Evolutionary conservation across 2,329 filamentous ascomycete genomes (phyloP).

Genomic region (Celoporthe dispersa): DNA sequence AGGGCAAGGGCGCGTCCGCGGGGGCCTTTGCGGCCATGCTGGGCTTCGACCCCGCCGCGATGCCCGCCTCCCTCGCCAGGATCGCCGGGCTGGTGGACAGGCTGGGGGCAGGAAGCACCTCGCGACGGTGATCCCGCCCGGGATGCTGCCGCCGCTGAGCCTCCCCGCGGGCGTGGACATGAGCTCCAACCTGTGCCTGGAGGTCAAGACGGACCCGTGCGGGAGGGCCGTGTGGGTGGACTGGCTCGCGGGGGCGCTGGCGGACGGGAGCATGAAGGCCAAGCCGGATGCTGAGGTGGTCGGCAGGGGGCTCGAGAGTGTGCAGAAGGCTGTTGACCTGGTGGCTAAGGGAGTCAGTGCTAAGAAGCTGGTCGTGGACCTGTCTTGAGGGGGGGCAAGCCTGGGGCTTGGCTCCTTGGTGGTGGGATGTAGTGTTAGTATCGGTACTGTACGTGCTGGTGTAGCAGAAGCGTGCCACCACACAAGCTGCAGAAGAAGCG

Average conservation of each 20-base stretch:
- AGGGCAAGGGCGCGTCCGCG: not conserved
- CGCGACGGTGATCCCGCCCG: not conserved
- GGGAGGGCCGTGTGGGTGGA: constrained; percentile 10
- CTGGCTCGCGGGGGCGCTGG: constrained; percentile 16
- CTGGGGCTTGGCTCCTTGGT: too few relatives aligned
- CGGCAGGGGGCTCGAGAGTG: constrained; percentile 18
- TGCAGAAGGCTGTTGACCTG: constrained; percentile 23
- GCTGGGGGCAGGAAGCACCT: constrained; percentile 5
- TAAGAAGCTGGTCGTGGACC: constrained; percentile 18
- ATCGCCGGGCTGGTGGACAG: not conserved
- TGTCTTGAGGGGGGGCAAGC: not conserved
- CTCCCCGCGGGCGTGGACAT: constrained; percentile 11
- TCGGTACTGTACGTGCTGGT: not conserved
- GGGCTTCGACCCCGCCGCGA: not conserved
- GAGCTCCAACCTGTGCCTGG: not conserved
- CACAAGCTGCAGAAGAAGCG: too few relatives aligned
- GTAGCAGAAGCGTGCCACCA: too few relatives aligned
- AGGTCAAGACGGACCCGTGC: not conserved
- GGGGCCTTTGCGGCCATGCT: not conserved
- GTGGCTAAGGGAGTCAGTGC: constrained; percentile 14
- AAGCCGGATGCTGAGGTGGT: constrained; percentile 19
- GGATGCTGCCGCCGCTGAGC: not conserved
- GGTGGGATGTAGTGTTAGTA: too few relatives aligned
- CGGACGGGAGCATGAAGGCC: not conserved
- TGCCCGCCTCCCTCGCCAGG: not conserved